Evolutionary conservation across 129 eudicot species (phyloP).

Genomic region (Tagetes patula): DNA sequence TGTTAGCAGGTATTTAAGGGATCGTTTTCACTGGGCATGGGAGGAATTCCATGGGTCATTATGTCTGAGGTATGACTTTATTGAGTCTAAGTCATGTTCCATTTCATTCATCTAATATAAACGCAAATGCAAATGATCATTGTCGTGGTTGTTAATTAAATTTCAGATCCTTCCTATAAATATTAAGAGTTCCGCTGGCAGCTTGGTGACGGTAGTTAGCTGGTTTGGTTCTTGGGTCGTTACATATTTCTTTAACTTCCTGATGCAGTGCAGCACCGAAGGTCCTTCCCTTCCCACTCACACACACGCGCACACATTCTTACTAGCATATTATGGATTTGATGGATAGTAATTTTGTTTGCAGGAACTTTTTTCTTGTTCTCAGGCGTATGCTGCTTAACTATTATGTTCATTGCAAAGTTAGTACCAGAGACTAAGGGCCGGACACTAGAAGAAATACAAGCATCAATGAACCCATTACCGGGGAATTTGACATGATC

Average conservation of each 20-base stretch:
- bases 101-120: not conserved
- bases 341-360: not conserved
- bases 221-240: slow-evolving; percentile 91
- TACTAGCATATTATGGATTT: not conserved
- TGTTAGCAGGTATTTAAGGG: slow-evolving; percentile 62
- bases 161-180: slow-evolving; percentile 86
- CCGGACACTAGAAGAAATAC: slow-evolving; percentile 67
- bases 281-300: slow-evolving; percentile 36
- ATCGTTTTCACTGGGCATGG: slow-evolving; percentile 78
- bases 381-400: slow-evolving; percentile 48
- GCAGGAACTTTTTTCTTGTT: slow-evolving; percentile 82
- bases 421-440: slow-evolving; percentile 75
- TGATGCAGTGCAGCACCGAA: slow-evolving; percentile 68
- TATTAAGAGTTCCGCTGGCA: slow-evolving; percentile 82
- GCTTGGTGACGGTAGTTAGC: slow-evolving; percentile 80
- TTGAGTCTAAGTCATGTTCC: slow-evolving; percentile 7
- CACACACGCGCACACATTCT: not conserved
- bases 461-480: slow-evolving; percentile 41
- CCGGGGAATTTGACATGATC: not conserved
- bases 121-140: not conserved
- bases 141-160: not conserved
- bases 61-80: slow-evolving; percentile 77
- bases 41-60: slow-evolving; percentile 91
- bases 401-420: slow-evolving; percentile 59
- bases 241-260: slow-evolving; percentile 72